phyloP scores from a whole-genome alignment of 345 rosid species.

The Populus pruinosa region DNA sequence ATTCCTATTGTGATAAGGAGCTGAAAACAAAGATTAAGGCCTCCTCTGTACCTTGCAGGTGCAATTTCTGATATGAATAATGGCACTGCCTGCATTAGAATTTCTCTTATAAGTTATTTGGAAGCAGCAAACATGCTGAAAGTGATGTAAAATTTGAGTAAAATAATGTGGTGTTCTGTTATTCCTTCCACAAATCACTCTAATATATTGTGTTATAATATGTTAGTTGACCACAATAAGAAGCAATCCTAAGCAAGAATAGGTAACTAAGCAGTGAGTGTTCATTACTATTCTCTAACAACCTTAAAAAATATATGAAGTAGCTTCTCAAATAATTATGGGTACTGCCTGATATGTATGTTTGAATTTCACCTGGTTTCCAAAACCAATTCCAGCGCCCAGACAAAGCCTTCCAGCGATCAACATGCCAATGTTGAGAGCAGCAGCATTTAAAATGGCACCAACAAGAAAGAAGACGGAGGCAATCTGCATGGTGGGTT shows the following conservation, averaged over 20 bases:
- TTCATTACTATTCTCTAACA: too few relatives aligned
- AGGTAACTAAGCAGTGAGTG: too few relatives aligned
- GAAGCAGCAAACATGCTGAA: too few relatives aligned
- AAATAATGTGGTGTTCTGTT: too few relatives aligned
- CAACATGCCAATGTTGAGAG: slow-evolving; percentile 23
- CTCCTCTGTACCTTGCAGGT: slow-evolving; percentile 27
- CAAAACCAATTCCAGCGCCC: slow-evolving; percentile 28
- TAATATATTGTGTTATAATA: too few relatives aligned
- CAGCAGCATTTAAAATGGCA: slow-evolving; percentile 23
- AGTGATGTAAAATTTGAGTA: too few relatives aligned
- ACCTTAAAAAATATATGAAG: too few relatives aligned
- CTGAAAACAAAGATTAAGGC: slow-evolving; percentile 32
- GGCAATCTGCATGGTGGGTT: slow-evolving; percentile 69
- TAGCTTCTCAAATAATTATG: background rate
- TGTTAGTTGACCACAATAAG: background rate
- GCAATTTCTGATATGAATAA: slow-evolving; percentile 37
- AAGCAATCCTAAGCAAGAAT: background rate
- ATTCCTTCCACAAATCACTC: too few relatives aligned
- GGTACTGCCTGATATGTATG: too few relatives aligned
- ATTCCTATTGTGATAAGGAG: slow-evolving; percentile 23
- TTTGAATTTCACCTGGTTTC: slow-evolving; percentile 21
- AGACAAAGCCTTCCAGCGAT: slow-evolving; percentile 21
- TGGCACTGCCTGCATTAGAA: slow-evolving; percentile 30
- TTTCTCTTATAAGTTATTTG: background rate
- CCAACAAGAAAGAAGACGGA: slow-evolving; percentile 64